These are phyloP conservation scores for Tylopilus sp. DNA, from an alignment of 1,284 basidiomycete genomes.

Conservation along the genomic window DNA sequence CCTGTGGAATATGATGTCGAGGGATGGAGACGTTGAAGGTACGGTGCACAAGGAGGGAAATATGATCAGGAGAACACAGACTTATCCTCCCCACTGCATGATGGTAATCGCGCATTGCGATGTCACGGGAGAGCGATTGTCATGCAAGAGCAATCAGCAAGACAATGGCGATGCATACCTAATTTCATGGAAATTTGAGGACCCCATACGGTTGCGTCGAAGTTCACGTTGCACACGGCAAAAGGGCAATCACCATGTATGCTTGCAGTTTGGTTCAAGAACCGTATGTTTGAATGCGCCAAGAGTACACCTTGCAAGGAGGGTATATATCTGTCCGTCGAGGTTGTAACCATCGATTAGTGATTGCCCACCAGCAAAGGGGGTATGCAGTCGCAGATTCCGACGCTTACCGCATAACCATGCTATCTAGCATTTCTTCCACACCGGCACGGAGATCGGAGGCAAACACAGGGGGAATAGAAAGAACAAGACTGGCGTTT, in stretches of 20 bases:
- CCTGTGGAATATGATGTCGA: slow-evolving; percentile 80
- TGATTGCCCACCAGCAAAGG: background rate
- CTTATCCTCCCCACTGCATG: slow-evolving; percentile 77
- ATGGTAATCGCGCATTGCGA: background rate
- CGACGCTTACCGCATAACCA: slow-evolving; percentile 81
- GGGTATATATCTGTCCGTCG: slow-evolving; percentile 71
- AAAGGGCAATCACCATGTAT: slow-evolving; percentile 87
- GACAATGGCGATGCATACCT: slow-evolving; percentile 44
- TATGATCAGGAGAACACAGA: slow-evolving; percentile 89
- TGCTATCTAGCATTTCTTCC: slow-evolving; percentile 84
- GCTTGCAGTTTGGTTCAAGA: slow-evolving; percentile 62
- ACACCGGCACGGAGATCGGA: slow-evolving; percentile 66
- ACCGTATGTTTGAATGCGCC: slow-evolving; percentile 74
- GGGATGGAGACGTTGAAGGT: slow-evolving; percentile 98
- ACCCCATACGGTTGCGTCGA: slow-evolving; percentile 87
- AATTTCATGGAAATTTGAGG: slow-evolving; percentile 83
- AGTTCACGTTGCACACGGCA: slow-evolving; percentile 68
- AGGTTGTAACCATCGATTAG: slow-evolving; percentile 4
- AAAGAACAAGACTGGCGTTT: slow-evolving; percentile 62
- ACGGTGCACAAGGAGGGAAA: slow-evolving; percentile 87
- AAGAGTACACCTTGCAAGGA: slow-evolving; percentile 85
- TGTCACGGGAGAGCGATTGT: background rate
- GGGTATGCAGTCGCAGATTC: slow-evolving; percentile 3
- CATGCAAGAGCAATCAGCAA: background rate
- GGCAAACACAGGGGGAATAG: slow-evolving; percentile 81